These are phyloP conservation scores for Edaphochlamys debaryana DNA, from an alignment of 139 green algal genomes.

Conservation along the genomic window DNA sequence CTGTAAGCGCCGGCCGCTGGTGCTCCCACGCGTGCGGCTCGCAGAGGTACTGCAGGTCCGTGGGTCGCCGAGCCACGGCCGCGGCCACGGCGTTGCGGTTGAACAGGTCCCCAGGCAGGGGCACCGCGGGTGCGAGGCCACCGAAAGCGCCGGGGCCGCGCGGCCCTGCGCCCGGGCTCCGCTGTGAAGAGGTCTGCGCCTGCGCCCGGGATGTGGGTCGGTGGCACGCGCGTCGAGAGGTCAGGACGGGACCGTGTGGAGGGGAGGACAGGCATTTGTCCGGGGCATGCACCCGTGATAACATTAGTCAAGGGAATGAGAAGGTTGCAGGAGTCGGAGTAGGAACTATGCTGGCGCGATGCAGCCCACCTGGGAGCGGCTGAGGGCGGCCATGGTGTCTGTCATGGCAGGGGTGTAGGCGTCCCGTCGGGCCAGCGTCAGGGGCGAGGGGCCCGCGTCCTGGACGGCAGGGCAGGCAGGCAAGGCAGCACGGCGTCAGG, in stretches of 20 bases:
- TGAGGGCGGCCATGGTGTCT: constrained; percentile 20
- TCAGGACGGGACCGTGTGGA: neutral
- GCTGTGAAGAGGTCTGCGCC: neutral
- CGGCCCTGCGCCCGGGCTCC: neutral
- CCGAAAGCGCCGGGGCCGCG: neutral
- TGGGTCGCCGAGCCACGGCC: neutral
- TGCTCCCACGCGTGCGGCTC: constrained; percentile 29
- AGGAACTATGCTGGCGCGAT: neutral
- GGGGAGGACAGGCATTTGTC: neutral
- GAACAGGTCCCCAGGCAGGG: constrained; percentile 42
- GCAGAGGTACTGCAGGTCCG: constrained; percentile 5
- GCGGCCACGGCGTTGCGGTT: neutral
- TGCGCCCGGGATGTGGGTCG: neutral
- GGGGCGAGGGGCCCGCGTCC: constrained; percentile 24
- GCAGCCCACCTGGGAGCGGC: neutral
- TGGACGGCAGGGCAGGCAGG: neutral
- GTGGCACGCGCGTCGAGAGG: neutral
- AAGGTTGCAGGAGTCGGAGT: too few species aligned
- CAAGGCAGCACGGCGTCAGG: neutral
- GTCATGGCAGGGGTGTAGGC: constrained; percentile 45
- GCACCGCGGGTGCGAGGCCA: neutral
- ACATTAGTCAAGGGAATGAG: too few species aligned
- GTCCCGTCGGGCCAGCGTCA: neutral
- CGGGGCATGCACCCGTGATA: too few species aligned
- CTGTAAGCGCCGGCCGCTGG: constrained; percentile 41